Base-by-base conservation (phyloP, 768 basidiomycete species). In the Hirschioporus abietinus region DNA sequence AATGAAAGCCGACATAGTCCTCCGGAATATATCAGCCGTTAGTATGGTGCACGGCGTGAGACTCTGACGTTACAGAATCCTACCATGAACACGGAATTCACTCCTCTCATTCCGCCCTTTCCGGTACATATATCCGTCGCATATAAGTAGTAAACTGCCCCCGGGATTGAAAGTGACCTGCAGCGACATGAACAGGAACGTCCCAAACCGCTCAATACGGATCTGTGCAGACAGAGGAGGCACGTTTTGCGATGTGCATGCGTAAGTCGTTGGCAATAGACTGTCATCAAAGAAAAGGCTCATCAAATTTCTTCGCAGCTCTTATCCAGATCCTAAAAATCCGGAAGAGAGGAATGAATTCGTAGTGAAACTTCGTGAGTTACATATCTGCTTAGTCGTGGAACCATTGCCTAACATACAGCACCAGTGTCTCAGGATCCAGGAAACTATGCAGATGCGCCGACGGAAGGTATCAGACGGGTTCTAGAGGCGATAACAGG, bases 161-260 rank as follows among this genome's bases (percentile, higher is more conserved):
- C 42, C 15, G 42, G 12, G 42, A 15, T 52, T 5, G 42, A 10
- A 52, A 15, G 20, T 2, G 12, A 52, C 42, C 12, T 1, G 2
- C 6, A 12, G 20, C 20, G 20, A 15, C 42, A 52, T 52, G 42
- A 52, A 52, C 42, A 52, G 20, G 42, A 52, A 52, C 42, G 76
- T 92, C 61, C 89, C 90, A 24, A 87, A 92, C 74, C 84, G 83
- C 70, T 95, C 92, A 15, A 89, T 95, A 66, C 84, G 88, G 64
- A 93, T 95, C 68, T 93, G 91, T 71, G 91, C 91, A 7, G 93
- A 95, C 76, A 81, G 93, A 77, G 95, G 95, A 36, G 95, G 95
- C 5, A 97, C 94, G 0, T 96, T 95, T 77, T 94, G 93, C 72
- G 95, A 96, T 74, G 86, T 95, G 35, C 87, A 93, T 75, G 92